A percentile compares a stretch with the other conserved stretches of the same genome.
Conservation (phyloP, 140 eudicot species). For the Stevia rebaudiana region DNA sequence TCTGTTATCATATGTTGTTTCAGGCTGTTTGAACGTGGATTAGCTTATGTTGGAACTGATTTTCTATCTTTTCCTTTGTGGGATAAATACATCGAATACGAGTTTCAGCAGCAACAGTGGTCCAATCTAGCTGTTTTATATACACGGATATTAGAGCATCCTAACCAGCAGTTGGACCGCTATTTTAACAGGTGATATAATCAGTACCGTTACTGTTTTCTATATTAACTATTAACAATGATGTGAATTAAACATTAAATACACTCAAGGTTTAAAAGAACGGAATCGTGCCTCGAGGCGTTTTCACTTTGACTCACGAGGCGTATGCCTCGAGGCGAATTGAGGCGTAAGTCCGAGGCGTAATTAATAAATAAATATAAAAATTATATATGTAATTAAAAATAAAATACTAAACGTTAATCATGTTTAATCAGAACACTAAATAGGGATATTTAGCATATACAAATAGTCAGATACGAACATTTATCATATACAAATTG, state of each 20-base stretch:
- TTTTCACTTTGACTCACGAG: too few species aligned
- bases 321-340: too few species aligned
- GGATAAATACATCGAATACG: constrained; percentile 95
- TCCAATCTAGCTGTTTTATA: constrained; percentile 71
- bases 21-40: constrained; percentile 96
- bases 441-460: too few species aligned
- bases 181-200: constrained; percentile 71
- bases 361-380: too few species aligned
- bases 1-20: constrained; percentile 25
- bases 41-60: constrained; percentile 97
- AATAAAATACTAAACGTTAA: too few species aligned
- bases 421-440: too few species aligned
- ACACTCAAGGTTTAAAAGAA: too few species aligned
- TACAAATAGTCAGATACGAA: too few species aligned
- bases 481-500: too few species aligned
- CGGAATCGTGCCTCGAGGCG: too few species aligned
- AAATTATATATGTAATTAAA: too few species aligned
- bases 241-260: neutral
- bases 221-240: neutral
- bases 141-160: constrained; percentile 79
- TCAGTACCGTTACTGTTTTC: neutral
- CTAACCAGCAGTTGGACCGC: constrained; percentile 95
- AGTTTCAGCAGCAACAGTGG: constrained; percentile 85
- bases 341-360: too few species aligned
- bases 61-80: constrained; percentile 78